Evolutionary conservation across 768 basidiomycete genomes (phyloP).

Genomic region (Paxillus involutus): DNA sequence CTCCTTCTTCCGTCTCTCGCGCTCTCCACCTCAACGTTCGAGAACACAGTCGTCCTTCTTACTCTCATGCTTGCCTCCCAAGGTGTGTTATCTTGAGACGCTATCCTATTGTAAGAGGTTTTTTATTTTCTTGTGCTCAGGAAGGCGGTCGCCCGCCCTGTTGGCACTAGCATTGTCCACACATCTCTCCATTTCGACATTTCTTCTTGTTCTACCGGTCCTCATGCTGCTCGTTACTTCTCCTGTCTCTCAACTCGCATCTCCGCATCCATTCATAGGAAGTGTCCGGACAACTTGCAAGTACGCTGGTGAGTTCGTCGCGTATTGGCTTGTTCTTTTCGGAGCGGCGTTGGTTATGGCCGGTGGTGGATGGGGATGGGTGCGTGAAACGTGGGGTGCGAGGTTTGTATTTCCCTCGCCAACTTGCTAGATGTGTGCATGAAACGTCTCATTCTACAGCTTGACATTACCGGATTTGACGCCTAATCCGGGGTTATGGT

Average conservation of each 20-base stretch:
- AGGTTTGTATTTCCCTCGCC: constrained; percentile 45
- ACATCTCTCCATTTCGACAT: constrained; percentile 71
- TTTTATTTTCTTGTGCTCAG: constrained; percentile 37
- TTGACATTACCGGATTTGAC: constrained; percentile 84
- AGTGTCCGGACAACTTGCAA: constrained; percentile 19
- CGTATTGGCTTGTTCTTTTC: constrained; percentile 48
- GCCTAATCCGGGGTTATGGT: constrained; percentile 93
- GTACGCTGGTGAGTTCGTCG: constrained; percentile 44
- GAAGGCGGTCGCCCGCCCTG: constrained; percentile 54
- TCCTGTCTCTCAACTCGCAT: constrained; percentile 67
- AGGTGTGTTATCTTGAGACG: constrained; percentile 41
- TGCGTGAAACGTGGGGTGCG: constrained; percentile 81
- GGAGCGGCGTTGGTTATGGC: constrained; percentile 51
- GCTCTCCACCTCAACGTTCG: constrained; percentile 78
- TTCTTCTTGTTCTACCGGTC: constrained; percentile 66
- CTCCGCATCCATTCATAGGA: constrained; percentile 41
- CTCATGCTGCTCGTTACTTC: constrained; percentile 60
- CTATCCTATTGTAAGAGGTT: background rate
- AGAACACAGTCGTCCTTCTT: constrained; percentile 70
- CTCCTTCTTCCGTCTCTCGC: constrained; percentile 77
- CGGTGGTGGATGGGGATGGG: constrained; percentile 66
- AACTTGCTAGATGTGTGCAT: background rate
- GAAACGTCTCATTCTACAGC: constrained; percentile 37
- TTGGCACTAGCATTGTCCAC: constrained; percentile 69
- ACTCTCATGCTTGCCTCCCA: constrained; percentile 68